phyloP scores from a whole-genome alignment of 768 basidiomycete genomes.

The Suillus subalutaceus region DNA sequence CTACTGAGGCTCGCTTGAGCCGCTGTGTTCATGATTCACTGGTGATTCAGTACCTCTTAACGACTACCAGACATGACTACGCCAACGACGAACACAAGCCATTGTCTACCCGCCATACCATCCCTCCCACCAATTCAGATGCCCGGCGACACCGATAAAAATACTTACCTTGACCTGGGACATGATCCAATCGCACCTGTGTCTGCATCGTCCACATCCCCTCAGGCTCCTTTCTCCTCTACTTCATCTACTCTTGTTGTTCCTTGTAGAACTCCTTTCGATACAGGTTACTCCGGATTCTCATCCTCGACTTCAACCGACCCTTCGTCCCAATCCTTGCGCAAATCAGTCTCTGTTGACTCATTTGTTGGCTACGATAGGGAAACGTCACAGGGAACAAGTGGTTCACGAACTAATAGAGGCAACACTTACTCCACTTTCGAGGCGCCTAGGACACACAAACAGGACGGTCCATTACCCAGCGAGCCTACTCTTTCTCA shows the following conservation, averaged over 20 bases:
- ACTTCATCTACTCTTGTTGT: constrained; percentile 41
- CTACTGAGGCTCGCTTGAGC: neutral
- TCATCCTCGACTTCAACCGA: constrained; percentile 23
- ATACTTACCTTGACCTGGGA: constrained; percentile 6
- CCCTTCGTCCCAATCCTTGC: constrained; percentile 41
- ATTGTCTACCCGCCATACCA: constrained; percentile 40
- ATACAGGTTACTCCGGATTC: constrained; percentile 1
- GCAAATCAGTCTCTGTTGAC: constrained; percentile 80
- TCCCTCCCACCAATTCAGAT: constrained; percentile 49
- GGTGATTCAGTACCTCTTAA: neutral
- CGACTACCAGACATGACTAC: constrained; percentile 23
- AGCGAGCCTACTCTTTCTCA: constrained; percentile 29
- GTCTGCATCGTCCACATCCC: constrained; percentile 37
- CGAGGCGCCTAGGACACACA: constrained; percentile 36
- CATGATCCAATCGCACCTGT: constrained; percentile 22
- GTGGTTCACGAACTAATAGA: constrained; percentile 41
- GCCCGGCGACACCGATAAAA: constrained; percentile 33
- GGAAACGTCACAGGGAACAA: constrained; percentile 33
- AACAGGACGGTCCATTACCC: constrained; percentile 31
- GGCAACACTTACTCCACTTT: constrained; percentile 38
- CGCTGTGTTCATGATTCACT: constrained; percentile 4
- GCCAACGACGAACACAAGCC: constrained; percentile 21
- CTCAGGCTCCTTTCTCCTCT: constrained; percentile 46
- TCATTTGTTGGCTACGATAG: constrained; percentile 60
- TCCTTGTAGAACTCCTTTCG: constrained; percentile 9